Base-by-base conservation (phyloP, 257 asterid genomes). In the Cynanchum wilfordii region DNA sequence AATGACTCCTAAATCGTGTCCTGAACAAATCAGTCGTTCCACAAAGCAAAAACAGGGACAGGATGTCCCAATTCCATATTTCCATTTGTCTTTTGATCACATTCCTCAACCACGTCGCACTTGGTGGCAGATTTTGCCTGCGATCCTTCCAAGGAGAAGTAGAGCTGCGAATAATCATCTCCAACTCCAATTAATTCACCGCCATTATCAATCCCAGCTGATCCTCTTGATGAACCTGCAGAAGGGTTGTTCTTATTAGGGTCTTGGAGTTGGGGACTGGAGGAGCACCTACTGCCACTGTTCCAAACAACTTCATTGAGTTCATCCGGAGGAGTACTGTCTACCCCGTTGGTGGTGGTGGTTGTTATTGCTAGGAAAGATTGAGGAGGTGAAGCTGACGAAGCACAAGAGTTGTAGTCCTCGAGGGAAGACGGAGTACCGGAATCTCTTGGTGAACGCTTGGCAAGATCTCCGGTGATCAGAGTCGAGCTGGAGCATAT, bases 401-500 rank as follows among this genome's bases (percentile, higher is more conserved):
- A 80, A n/a, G 90, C 83, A 7, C 84, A 84, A 0, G 88, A 82
- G 57, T 77, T 83, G 82, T 73, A 82, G 72, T 84, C 89, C n/a
- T 81, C 84, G 11, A 72, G 62, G 19, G 83, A 27, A 13, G 77
- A 49, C 0, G 80, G 85, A 40, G 38, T 33, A 33, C 77, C 81
- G 0, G 82, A 40, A 78, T 81, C 80, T 15, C 68, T 82, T 7
- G 87, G 87, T 68, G 97, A 86, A 54, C 89, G 88, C 75, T 91
- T 90, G 60, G 92, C 96, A 0, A 90, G 86, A 60, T 90, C 97
- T 6, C 94, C 87, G 0, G 83, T 83, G 4, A 90, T 86, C 30
- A 92, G 86, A 42, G 97, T 87, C 3, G 95, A 82, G 85, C 98
- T 90, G 10, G 91, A 87, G 76, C 96, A 88, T 55, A 92, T 92